Evolutionary conservation across 306 rosid species (phyloP), one percentile per base, ranked within the genome.

Genomic region (Potentilla sterilis): DNA sequence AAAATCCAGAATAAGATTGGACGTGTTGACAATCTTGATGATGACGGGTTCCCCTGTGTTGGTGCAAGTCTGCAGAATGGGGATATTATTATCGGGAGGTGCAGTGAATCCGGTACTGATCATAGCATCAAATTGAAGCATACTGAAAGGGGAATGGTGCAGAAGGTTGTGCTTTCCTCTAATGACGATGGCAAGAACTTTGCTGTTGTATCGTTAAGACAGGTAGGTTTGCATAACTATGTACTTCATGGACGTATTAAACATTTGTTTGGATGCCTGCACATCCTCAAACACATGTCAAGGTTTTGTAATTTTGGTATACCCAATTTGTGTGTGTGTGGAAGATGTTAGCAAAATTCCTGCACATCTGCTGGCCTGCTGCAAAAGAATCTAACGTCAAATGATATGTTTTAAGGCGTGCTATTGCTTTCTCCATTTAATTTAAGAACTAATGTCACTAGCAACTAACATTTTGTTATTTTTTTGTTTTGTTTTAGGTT

Each of bases 71-170:
- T 96, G 76, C 97, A 96, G 79, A 90, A 91, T 73, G 98, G 98
- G 43, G 98, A 96, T 76, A 92, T 96, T 70, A 84, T 96, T 57
- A 88, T 90, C 19, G 99, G 99, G 59, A 81, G 91, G 64, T 87
- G 93, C 88, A 85, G 97, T 68, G 98, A 95, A 19, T 92, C 98
- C 0, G 97, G 97, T 47, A 61, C 84, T 16, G 97, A 95, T 84
- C 91, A 90, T 67, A 92, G 98, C 78, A 74, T 95, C 40, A 95
- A 95, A 82, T 75, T 95, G 47, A 95, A 87, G 77, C 98, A 95
- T 83, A 92, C 97, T 0, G 97, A 92, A 81, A 95, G 83, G 79
- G 98, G 98, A n/a, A 92, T 84, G 88, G 98, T 92, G 79, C 97
- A 95, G 72, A 95, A 92, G 74, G 96, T 95, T 35, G 89, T 95